These are phyloP conservation scores for Monilinia aucupariae DNA, from an alignment of 2,329 filamentous ascomycete species.

Conservation along the genomic window DNA sequence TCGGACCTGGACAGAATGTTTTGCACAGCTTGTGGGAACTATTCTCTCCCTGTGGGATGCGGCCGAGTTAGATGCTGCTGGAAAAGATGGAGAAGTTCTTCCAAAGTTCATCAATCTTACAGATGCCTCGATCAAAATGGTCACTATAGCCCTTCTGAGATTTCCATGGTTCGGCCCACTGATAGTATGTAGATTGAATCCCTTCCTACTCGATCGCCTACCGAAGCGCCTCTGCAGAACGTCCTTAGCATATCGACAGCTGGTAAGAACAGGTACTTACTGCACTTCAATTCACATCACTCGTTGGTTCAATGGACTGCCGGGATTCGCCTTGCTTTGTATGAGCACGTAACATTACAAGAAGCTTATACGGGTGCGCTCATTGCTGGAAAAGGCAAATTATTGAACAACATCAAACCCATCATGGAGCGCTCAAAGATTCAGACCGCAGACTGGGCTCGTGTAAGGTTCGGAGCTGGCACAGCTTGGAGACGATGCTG, in stretches of 20 bases:
- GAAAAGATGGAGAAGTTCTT: conserved; percentile 76
- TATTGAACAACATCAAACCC: conserved; percentile 79
- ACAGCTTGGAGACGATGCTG: conserved; percentile 95
- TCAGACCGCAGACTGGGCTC: conserved; percentile 84
- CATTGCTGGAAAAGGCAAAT: conserved; percentile 89
- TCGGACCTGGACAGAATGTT: conserved; percentile 91
- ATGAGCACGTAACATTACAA: conserved; percentile 85
- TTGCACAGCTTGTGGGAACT: conserved; percentile 92
- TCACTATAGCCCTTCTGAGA: conserved; percentile 40
- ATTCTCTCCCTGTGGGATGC: conserved; percentile 95
- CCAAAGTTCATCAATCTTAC: conserved; percentile 95
- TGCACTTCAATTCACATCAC: conserved; percentile 94
- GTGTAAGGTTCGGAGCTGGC: conserved; percentile 90
- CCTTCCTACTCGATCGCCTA: conserved; percentile 71
- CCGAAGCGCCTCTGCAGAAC: conserved; percentile 81
- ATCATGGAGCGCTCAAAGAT: conserved; percentile 79
- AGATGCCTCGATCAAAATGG: conserved; percentile 97
- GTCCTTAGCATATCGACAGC: conserved; percentile 94
- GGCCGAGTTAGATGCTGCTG: conserved; percentile 79
- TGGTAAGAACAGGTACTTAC: conserved; percentile 86
- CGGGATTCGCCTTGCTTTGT: conserved; percentile 88
- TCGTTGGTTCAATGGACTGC: conserved; percentile 95
- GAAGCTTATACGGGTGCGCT: conserved; percentile 95
- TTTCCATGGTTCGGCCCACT: conserved; percentile 22
- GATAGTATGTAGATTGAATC: conserved; percentile 65